Evolutionary conservation across 192 early-diverging fungal species (phyloP).

Genomic region (Obelidium mucronatum): DNA sequence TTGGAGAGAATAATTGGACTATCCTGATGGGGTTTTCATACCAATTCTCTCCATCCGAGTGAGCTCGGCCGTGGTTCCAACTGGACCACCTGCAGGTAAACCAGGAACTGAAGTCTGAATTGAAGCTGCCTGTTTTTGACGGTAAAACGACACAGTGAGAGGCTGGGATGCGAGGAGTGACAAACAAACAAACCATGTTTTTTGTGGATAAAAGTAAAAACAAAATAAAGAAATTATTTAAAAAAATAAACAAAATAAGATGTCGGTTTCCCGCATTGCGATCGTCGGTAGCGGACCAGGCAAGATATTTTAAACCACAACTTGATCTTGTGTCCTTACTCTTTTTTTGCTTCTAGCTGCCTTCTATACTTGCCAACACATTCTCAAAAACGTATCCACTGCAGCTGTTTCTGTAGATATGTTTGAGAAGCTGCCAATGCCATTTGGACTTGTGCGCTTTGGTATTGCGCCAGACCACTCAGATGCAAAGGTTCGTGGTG

Average conservation of each 20-base stretch:
- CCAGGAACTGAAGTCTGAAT: constrained; percentile 27
- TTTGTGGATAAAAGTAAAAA: not conserved
- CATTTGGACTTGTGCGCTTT: constrained; percentile 90
- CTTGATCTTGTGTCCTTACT: not conserved
- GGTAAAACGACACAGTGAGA: not conserved
- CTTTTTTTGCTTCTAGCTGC: constrained; percentile 61
- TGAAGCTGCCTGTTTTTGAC: no score
- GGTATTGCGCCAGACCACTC: constrained; percentile 98
- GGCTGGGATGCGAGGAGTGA: not conserved
- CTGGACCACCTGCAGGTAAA: not conserved
- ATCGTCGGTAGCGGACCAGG: constrained; percentile 44
- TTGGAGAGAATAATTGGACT: no score
- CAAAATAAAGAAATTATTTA: not conserved
- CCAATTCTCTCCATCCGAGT: constrained; percentile 88
- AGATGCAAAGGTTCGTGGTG: constrained; percentile 94
- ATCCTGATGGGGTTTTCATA: no score
- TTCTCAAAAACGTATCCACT: constrained; percentile 63
- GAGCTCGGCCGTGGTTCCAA: constrained; percentile 57
- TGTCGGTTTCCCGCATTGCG: constrained; percentile 34
- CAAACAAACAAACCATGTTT: not conserved
- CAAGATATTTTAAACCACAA: not conserved
- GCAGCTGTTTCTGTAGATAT: constrained; percentile 82
- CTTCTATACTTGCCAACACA: constrained; percentile 86
- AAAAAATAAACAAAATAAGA: no score
- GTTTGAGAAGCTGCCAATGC: constrained; percentile 83